Base-by-base conservation (phyloP, 2,329 filamentous ascomycete genomes). In the Corniculantispora saksenae region DNA sequence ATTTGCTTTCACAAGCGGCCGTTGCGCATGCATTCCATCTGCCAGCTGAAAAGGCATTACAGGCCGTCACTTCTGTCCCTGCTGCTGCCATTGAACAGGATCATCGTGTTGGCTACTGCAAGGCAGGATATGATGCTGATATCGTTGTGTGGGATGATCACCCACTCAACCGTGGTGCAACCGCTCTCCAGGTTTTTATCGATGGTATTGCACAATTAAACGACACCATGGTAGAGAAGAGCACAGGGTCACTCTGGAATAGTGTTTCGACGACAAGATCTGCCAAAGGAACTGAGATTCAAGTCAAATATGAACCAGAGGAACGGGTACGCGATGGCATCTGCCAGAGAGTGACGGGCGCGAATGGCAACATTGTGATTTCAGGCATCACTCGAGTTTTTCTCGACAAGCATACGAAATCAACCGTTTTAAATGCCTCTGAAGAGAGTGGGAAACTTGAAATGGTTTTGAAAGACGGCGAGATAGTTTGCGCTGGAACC, bases 101-200 rank as follows among this genome's bases (percentile, higher is more conserved):
- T 53, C 72, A 81, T 65, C 77, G 81, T 1, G 75, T 83, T 3
- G 82, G 82, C 3, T 82, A 79, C 65, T 73, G 73, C 10, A 75
- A 76, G 17, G 69, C 77, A 3, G 81, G 82, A 4, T 83, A 81
- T 64, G 82, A 84, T 69, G 82, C 81, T 17, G 82, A 84, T 64
- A 68, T 84, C 35, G 82, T 82, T 5, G 74, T 83, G 5, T 84
- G 81, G 82, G 78, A 83, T 65, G 76, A 76, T 0, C 80, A 84
- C 66, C 82, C 82, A 3, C 73, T 84, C 1, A 73, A 77, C 15
- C 68, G 80, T 19, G 82, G 81, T 7, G 80, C 81, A 13, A 81
- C 77, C 4, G 79, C 82, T 3, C 69, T 79, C 12, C 80, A 83
- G 64, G 81, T 84, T 17, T 83, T 78, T 45, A 79, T 83, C 66